Conservation (phyloP, 2,329 filamentous ascomycete genomes). For the Emericellopsis cladophorae region DNA sequence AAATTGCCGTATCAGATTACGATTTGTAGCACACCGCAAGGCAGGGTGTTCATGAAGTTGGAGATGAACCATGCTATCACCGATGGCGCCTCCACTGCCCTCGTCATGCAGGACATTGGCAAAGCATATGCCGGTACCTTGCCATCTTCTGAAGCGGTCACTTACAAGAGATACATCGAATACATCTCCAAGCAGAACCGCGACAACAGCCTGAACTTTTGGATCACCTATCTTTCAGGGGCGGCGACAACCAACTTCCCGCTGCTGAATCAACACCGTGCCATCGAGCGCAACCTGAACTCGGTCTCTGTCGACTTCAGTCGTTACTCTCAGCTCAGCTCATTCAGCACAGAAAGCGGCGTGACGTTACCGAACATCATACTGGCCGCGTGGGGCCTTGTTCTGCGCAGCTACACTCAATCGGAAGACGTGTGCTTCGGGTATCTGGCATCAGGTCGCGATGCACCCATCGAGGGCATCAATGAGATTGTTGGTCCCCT, state of each 20-base stretch:
- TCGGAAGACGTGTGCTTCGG: constrained; percentile 37
- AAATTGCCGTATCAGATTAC: constrained; percentile 10
- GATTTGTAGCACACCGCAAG: constrained; percentile 7
- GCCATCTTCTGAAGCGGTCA: background rate
- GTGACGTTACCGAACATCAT: constrained; percentile 36
- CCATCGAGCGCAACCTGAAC: constrained; percentile 1
- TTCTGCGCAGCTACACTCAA: constrained; percentile 32
- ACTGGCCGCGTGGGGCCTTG: constrained; percentile 37
- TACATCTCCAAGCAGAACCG: constrained; percentile 4
- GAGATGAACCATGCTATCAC: constrained; percentile 21
- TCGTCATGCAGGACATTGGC: constrained; percentile 16
- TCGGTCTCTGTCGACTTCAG: constrained; percentile 5
- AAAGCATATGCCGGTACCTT: constrained; percentile 11
- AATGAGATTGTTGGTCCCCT: constrained; percentile 35
- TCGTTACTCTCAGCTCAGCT: background rate
- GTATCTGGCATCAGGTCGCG: constrained; percentile 38
- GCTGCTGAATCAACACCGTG: background rate
- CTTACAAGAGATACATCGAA: constrained; percentile 9
- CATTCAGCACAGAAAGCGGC: constrained; percentile 7
- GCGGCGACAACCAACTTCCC: constrained; percentile 2
- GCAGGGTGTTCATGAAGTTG: constrained; percentile 10
- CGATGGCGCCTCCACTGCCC: constrained; percentile 16
- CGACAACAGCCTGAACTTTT: constrained; percentile 7
- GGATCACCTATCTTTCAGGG: constrained; percentile 5
- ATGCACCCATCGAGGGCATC: constrained; percentile 33